Evolutionary conservation across 2,329 filamentous ascomycete genomes (phyloP).

Genomic region (Colletotrichum horii): DNA sequence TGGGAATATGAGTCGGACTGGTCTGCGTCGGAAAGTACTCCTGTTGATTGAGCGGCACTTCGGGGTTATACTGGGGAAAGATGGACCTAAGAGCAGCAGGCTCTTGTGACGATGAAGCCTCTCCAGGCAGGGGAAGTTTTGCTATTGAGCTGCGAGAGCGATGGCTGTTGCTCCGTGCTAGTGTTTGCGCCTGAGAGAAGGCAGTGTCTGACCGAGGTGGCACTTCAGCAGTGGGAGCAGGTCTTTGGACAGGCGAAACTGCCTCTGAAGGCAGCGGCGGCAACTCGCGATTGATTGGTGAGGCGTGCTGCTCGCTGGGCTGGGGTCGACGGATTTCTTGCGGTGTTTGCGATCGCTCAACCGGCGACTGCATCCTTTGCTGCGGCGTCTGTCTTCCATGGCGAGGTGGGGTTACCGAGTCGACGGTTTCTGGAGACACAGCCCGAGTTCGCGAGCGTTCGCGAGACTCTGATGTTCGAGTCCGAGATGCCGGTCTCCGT

Average conservation of each 20-base stretch:
- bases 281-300: conserved; percentile 8
- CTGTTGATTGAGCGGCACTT: conserved; percentile 69
- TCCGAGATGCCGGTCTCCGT: conserved; percentile 46
- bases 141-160: conserved; percentile 62
- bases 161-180: conserved; percentile 54
- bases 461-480: conserved; percentile 40
- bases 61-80: conserved; percentile 77
- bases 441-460: conserved; percentile 37
- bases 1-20: conserved; percentile 67
- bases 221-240: conserved; percentile 45
- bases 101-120: conserved; percentile 25
- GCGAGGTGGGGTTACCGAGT: conserved; percentile 35
- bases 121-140: conserved; percentile 53
- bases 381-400: conserved; percentile 37
- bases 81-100: conserved; percentile 67
- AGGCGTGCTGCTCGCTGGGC: neutral
- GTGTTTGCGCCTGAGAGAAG: conserved; percentile 55
- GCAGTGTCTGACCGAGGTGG: conserved; percentile 55
- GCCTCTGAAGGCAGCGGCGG: conserved; percentile 14
- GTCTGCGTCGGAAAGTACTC: conserved; percentile 72
- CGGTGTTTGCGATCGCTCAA: conserved; percentile 36
- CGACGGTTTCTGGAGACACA: conserved; percentile 35
- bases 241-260: conserved; percentile 37
- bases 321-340: conserved; percentile 26
- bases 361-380: conserved; percentile 35